Conservation (phyloP, 805 yeast species). For the Schizosaccharomyces cryophilus region DNA sequence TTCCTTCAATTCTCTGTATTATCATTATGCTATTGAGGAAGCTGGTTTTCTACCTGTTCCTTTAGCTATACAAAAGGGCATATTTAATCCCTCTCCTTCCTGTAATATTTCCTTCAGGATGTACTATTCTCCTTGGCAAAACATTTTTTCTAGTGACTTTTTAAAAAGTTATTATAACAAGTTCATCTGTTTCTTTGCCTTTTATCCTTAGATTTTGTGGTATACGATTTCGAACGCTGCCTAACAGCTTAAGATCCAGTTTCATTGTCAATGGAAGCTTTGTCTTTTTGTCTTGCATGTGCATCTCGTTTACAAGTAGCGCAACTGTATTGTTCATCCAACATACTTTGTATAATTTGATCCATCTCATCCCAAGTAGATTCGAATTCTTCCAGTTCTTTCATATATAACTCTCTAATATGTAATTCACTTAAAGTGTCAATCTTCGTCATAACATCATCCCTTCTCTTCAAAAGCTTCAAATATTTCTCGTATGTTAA, state of each 20-base stretch:
- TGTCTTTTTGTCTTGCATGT: background rate
- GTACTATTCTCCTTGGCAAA: too few species aligned
- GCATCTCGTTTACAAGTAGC: background rate
- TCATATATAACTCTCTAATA: slow-evolving; percentile 73
- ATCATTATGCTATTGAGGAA: background rate
- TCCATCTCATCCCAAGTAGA: slow-evolving; percentile 37
- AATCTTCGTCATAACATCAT: slow-evolving; percentile 47
- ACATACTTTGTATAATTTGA: slow-evolving; percentile 21
- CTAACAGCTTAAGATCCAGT: too few species aligned
- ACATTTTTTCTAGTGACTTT: too few species aligned
- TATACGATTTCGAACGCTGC: too few species aligned
- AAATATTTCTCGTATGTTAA: slow-evolving; percentile 76
- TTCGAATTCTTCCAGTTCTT: slow-evolving; percentile 54
- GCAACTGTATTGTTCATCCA: background rate
- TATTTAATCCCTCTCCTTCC: too few species aligned
- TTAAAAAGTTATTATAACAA: too few species aligned
- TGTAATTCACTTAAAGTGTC: slow-evolving; percentile 35
- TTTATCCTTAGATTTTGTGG: too few species aligned
- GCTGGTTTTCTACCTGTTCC: background rate
- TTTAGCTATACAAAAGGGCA: background rate
- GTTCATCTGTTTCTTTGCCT: too few species aligned
- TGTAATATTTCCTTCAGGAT: too few species aligned
- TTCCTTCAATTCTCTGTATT: background rate
- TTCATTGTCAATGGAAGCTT: too few species aligned
- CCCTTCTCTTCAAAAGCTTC: slow-evolving; percentile 45